These are phyloP conservation scores for Globisporangium iwayamae DNA, from an alignment of 352 stramenopile species.

Conservation along the genomic window DNA sequence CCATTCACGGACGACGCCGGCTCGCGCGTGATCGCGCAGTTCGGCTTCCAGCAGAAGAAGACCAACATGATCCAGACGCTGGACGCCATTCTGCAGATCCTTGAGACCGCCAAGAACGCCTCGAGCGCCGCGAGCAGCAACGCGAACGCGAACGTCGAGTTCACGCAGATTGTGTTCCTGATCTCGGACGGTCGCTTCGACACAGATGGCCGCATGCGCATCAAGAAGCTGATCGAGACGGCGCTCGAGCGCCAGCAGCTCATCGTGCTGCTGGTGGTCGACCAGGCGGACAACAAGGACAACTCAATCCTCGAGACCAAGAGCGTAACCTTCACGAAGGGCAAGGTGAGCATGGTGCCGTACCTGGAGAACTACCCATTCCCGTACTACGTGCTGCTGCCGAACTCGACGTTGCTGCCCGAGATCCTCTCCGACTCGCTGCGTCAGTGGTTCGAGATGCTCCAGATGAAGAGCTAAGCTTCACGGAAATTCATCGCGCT, in stretches of 20 bases:
- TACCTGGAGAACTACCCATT: constrained; percentile 99
- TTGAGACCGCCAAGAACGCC: constrained; percentile 84
- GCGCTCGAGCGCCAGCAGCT: constrained; percentile 97
- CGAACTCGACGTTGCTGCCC: constrained; percentile 93
- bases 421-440: constrained; percentile 99
- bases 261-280: constrained; percentile 98
- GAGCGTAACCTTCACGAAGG: constrained; percentile 95
- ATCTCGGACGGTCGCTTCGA: constrained; percentile 99
- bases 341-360: constrained; percentile 94
- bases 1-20: constrained; percentile 97
- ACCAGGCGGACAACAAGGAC: constrained; percentile 69
- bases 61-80: constrained; percentile 96
- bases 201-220: constrained; percentile 91
- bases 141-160: constrained; percentile 54
- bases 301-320: constrained; percentile 99
- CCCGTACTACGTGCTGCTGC: constrained; percentile 98
- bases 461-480: constrained; percentile 64
- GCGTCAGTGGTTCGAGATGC: constrained; percentile 99
- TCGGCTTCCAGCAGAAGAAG: constrained; percentile 96
- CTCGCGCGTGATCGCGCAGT: constrained; percentile 91
- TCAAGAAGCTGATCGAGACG: constrained; percentile 95
- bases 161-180: constrained; percentile 98
- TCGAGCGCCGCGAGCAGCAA: constrained; percentile 41
- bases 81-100: constrained; percentile 87
- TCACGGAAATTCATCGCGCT: not conserved